These are phyloP conservation scores for Rhynchospora breviuscula DNA, from an alignment of 176 grass and related monocot genomes.

Conservation along the genomic window DNA sequence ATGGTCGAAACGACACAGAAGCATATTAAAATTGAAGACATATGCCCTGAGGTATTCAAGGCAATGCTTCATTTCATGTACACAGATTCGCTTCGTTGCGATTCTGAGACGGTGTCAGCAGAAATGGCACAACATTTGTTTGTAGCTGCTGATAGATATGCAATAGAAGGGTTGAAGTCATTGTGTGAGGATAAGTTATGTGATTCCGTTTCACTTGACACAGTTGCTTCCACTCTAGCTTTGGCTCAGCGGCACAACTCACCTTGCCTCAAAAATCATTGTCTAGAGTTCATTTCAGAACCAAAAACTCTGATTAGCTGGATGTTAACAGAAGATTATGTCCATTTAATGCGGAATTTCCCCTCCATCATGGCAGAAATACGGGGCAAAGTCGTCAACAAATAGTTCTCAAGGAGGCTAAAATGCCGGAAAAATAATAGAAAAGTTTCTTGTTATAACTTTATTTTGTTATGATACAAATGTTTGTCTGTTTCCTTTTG, in stretches of 20 bases:
- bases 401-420: too few relatives aligned
- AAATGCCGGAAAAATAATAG: too few relatives aligned
- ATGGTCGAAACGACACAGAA: neutral
- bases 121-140: neutral
- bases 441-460: too few relatives aligned
- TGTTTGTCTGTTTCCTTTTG: too few relatives aligned
- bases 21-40: neutral
- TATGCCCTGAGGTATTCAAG: neutral
- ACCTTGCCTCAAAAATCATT: neutral
- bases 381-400: neutral
- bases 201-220: neutral
- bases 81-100: neutral
- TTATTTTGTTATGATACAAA: too few relatives aligned
- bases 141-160: slow-evolving; percentile 11
- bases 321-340: neutral
- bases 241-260: neutral
- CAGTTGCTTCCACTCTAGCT: neutral
- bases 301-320: neutral
- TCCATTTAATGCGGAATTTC: neutral
- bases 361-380: neutral
- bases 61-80: slow-evolving; percentile 8
- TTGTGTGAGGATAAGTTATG: neutral
- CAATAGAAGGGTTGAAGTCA: slow-evolving; percentile 2
- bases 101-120: neutral
- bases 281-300: neutral